Evolutionary conservation across 208 protist species (phyloP).

Genomic region (Acanthamoeba culbertsoni): DNA sequence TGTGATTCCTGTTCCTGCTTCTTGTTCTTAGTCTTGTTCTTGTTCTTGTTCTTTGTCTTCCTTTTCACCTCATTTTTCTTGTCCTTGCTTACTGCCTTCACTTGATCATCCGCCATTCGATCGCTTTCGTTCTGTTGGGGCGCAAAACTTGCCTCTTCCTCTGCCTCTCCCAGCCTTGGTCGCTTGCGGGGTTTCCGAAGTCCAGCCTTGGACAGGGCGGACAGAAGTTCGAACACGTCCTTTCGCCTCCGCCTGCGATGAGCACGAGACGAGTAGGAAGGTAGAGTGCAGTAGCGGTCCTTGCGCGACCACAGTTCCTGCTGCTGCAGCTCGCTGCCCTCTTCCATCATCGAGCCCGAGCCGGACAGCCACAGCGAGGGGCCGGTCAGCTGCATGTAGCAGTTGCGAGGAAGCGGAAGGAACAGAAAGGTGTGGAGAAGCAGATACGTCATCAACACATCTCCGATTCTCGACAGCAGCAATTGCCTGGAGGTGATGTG

Average conservation of each 20-base stretch:
- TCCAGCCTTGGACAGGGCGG: not conserved
- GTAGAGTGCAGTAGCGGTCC: not conserved
- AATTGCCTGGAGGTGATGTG: not conserved
- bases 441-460: slow-evolving; percentile 33
- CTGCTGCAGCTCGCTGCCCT: slow-evolving; percentile 26
- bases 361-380: slow-evolving; percentile 2
- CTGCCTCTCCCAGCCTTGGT: not conserved
- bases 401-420: slow-evolving; percentile 28
- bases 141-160: not conserved
- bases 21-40: not conserved
- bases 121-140: not conserved
- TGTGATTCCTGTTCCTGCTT: not conserved
- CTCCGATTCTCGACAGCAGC: slow-evolving; percentile 44
- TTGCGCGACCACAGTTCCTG: slow-evolving; percentile 32
- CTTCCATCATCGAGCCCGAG: slow-evolving; percentile 4
- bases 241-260: not conserved
- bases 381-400: slow-evolving; percentile 59
- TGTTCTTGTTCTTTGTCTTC: not conserved
- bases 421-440: slow-evolving; percentile 50
- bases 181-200: not conserved
- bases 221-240: not conserved
- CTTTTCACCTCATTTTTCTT: not conserved
- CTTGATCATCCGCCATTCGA: not conserved
- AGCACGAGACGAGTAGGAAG: not conserved
- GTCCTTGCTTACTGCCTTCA: not conserved